phyloP scores from a whole-genome alignment of 176 grass and related monocot species.

The Luzula sylvatica region DNA sequence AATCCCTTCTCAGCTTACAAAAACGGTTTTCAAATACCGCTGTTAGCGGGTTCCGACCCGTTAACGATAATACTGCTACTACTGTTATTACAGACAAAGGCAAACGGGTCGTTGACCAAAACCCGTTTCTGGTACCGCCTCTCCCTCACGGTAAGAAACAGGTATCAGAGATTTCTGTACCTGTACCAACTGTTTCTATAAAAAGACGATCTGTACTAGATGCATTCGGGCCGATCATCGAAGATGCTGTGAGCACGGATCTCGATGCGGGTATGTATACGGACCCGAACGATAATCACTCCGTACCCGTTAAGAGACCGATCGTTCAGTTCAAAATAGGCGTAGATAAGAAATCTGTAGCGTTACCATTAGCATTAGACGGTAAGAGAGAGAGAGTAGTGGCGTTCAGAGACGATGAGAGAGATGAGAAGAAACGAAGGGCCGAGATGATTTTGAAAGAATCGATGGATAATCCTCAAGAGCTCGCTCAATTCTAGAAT shows the following conservation, averaged over 20 bases:
- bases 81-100: conserved; percentile 24
- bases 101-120: conserved; percentile 23
- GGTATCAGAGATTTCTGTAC: conserved; percentile 24
- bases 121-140: conserved; percentile 31
- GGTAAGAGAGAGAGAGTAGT: conserved; percentile 9
- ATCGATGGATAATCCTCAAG: conserved; percentile 37
- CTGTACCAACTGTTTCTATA: neutral
- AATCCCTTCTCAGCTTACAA: conserved; percentile 34
- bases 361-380: conserved; percentile 17
- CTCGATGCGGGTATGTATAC: conserved; percentile 1
- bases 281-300: conserved; percentile 14
- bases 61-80: neutral
- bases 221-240: conserved; percentile 35
- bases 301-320: conserved; percentile 29
- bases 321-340: conserved; percentile 40
- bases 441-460: conserved; percentile 45
- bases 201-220: conserved; percentile 33
- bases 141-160: conserved; percentile 24
- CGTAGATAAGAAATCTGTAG: conserved; percentile 30
- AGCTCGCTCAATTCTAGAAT: conserved; percentile 36
- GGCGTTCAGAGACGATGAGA: conserved; percentile 33
- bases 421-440: conserved; percentile 51
- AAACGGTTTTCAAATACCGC: conserved; percentile 22
- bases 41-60: conserved; percentile 13
- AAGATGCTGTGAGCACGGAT: conserved; percentile 22